phyloP scores from a whole-genome alignment of 495 filamentous ascomycete genomes.

The Hypoxylon trugodes region DNA sequence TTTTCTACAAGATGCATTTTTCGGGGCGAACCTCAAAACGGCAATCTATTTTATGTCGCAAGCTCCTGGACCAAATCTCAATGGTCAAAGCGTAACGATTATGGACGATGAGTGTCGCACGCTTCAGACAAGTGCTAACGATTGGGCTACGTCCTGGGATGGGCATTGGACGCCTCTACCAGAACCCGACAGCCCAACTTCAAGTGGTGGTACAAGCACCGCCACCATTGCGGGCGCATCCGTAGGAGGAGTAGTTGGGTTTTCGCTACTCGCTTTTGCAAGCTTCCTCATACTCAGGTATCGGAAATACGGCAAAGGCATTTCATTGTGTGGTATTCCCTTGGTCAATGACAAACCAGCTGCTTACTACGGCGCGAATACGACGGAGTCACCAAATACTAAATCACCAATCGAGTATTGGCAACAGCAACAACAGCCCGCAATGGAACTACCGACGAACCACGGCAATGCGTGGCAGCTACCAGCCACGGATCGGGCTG shows the following conservation, averaged over 20 bases:
- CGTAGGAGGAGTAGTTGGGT: constrained; percentile 11
- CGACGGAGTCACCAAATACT: not conserved
- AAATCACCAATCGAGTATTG: constrained; percentile 12
- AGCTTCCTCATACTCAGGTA: constrained; percentile 4
- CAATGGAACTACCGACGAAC: constrained; percentile 5
- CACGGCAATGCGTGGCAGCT: constrained; percentile 10
- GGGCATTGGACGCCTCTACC: constrained; percentile 24
- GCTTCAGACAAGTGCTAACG: constrained; percentile 11
- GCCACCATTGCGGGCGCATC: constrained; percentile 10
- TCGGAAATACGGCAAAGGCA: constrained; percentile 14
- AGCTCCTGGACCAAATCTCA: constrained; percentile 17
- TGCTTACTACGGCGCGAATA: constrained; percentile 11
- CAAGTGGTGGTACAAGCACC: not conserved
- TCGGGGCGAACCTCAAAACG: constrained; percentile 54
- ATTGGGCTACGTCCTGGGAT: constrained; percentile 24
- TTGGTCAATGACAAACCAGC: constrained; percentile 17
- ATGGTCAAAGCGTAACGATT: constrained; percentile 7
- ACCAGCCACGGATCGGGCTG: constrained; percentile 5
- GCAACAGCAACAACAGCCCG: not conserved
- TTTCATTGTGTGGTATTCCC: constrained; percentile 9
- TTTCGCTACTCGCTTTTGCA: constrained; percentile 2
- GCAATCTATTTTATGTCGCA: constrained; percentile 21
- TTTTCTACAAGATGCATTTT: constrained; percentile 63
- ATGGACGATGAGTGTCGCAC: constrained; percentile 19
- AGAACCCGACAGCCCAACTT: not conserved